These are phyloP conservation scores for Phytophthora boehmeriae DNA, from an alignment of 352 stramenopile species.

Conservation along the genomic window DNA sequence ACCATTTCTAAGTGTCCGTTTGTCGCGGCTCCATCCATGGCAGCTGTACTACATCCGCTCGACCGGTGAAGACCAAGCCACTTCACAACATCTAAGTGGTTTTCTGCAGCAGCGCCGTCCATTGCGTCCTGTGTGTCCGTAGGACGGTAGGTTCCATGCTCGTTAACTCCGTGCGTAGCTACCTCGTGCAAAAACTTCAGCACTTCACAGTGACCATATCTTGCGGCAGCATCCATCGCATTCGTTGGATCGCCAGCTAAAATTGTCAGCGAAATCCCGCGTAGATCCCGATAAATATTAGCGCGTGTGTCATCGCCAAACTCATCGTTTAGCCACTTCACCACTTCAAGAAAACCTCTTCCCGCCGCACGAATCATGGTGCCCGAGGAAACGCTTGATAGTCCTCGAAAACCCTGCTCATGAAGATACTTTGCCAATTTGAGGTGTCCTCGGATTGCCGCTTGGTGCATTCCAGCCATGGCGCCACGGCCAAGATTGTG, in stretches of 20 bases:
- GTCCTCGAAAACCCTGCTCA: conserved; percentile 23
- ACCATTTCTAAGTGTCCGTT: conserved; percentile 34
- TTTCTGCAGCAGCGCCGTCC: conserved; percentile 28
- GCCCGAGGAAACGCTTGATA: conserved; percentile 26
- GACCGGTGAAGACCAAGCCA: conserved; percentile 31
- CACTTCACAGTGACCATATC: conserved; percentile 28
- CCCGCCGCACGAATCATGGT: conserved; percentile 39
- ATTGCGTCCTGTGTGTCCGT: conserved; percentile 32
- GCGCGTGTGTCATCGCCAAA: conserved; percentile 14
- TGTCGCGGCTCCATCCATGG: conserved; percentile 30
- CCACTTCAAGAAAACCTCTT: conserved; percentile 31
- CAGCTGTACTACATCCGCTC: conserved; percentile 19
- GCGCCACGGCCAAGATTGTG: conserved; percentile 34
- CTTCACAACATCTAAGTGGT: conserved; percentile 31
- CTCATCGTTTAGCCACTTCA: conserved; percentile 31
- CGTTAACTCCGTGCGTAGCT: conserved; percentile 12
- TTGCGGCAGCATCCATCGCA: conserved; percentile 35
- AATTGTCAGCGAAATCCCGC: conserved; percentile 27
- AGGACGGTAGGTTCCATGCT: conserved; percentile 9
- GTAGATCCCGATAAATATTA: conserved; percentile 30
- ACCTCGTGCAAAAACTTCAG: conserved; percentile 28
- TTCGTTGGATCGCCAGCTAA: conserved; percentile 28
- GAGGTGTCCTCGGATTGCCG: conserved; percentile 32
- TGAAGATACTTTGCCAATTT: conserved; percentile 28
- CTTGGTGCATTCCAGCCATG: conserved; percentile 35